Percentiles rank a stretch among this genome's conserved stretches.
Conservation (phyloP, 257 asterid species). For the Forsythia suspensa region DNA sequence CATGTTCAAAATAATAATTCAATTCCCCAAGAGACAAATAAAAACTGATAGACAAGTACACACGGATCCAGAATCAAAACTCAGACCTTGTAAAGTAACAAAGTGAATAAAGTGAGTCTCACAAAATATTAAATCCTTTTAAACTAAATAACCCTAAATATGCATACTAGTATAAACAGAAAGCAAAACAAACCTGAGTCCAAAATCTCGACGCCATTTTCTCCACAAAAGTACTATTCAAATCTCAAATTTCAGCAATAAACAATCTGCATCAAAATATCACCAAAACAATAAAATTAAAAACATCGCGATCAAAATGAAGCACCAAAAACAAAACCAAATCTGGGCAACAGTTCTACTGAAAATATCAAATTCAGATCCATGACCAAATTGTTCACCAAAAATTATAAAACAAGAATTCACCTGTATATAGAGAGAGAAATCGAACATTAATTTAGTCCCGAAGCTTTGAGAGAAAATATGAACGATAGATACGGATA, state of each 20-base stretch:
- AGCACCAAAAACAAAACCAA: background rate
- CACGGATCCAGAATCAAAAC: background rate
- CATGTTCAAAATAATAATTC: too few relatives aligned
- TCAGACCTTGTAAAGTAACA: background rate
- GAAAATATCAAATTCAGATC: slow-evolving; percentile 19
- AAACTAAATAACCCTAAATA: background rate
- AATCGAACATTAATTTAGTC: background rate
- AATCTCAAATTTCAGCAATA: slow-evolving; percentile 9
- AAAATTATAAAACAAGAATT: background rate
- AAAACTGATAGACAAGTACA: background rate
- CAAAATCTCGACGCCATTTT: slow-evolving; percentile 60
- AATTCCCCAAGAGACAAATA: too few relatives aligned
- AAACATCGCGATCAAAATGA: background rate
- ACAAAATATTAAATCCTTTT: background rate
- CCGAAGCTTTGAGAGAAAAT: background rate
- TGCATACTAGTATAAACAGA: background rate
- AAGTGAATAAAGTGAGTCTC: background rate
- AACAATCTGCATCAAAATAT: slow-evolving; percentile 29
- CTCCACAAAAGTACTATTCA: slow-evolving; percentile 1
- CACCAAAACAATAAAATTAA: background rate
- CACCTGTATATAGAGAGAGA: background rate
- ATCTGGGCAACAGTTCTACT: background rate
- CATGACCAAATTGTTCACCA: slow-evolving; percentile 2
- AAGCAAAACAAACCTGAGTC: slow-evolving; percentile 49
- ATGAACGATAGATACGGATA: background rate